Evolutionary conservation across 2,329 filamentous ascomycete species (phyloP).

Genomic region (Pseudogymnoascus sp.): DNA sequence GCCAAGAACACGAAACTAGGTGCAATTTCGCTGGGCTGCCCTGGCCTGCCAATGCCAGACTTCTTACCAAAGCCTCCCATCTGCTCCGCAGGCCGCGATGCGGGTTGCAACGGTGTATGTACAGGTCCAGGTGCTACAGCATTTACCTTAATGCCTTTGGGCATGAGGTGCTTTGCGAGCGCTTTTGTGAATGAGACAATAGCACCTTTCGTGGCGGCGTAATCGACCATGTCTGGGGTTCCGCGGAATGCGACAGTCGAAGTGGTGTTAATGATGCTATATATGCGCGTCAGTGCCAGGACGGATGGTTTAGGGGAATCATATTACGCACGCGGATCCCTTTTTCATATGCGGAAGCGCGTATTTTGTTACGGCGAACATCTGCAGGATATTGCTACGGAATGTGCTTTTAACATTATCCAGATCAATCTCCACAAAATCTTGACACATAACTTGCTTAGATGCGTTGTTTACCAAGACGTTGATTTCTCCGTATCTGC

Average conservation of each 20-base stretch:
- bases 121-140: conserved; percentile 79
- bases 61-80: conserved; percentile 2
- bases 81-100: background rate
- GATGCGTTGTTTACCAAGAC: no score
- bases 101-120: conserved; percentile 50
- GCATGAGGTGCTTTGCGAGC: conserved; percentile 3
- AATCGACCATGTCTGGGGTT: background rate
- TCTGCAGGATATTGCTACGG: background rate
- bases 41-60: conserved; percentile 62
- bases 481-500: no score
- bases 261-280: conserved; percentile 10
- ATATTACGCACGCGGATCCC: background rate
- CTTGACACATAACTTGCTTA: no score
- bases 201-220: conserved; percentile 10
- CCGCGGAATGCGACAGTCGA: conserved; percentile 6
- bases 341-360: background rate
- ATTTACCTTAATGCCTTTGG: conserved; percentile 50
- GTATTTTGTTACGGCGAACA: background rate
- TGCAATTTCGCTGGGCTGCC: conserved; percentile 72
- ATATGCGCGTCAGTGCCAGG: background rate
- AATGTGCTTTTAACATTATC: no score
- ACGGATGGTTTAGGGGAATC: background rate
- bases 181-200: conserved; percentile 8
- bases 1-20: conserved; percentile 74
- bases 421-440: no score